A percentile compares a stretch with the other conserved stretches of the same genome.
These are phyloP conservation scores for Phlyctochytrium planicorne DNA, from an alignment of 192 early-diverging fungal genomes.

Conservation along the genomic window DNA sequence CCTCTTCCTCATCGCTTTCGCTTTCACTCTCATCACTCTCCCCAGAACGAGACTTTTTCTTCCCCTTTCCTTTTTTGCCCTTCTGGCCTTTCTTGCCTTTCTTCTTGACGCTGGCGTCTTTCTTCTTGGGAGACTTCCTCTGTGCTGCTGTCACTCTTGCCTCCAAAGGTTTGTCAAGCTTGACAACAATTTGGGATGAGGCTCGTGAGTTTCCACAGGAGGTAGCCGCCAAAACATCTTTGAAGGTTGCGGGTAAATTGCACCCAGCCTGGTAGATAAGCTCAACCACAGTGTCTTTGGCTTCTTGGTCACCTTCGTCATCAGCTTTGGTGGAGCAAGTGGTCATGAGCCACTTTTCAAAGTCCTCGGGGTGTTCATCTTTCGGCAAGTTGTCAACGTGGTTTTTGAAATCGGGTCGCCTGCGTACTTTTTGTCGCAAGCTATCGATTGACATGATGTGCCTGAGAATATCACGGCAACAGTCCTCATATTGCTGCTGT, in stretches of 20 bases:
- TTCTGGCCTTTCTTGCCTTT: not conserved
- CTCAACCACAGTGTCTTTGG: slow-evolving; percentile 27
- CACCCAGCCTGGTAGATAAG: slow-evolving; percentile 24
- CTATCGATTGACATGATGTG: slow-evolving; percentile 20
- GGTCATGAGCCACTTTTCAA: slow-evolving; percentile 33
- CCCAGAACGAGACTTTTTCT: not conserved
- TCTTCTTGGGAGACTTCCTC: slow-evolving; percentile 1
- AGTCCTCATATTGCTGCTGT: slow-evolving; percentile 32
- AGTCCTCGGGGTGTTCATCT: slow-evolving; percentile 18
- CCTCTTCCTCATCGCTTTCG: slow-evolving; percentile 3
- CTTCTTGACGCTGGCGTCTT: not conserved
- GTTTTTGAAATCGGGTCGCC: slow-evolving; percentile 23
- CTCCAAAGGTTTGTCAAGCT: not conserved
- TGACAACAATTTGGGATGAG: not conserved
- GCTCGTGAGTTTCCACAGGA: too few species aligned
- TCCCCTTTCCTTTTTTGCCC: not conserved
- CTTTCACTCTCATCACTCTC: not conserved
- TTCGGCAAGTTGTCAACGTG: slow-evolving; percentile 9
- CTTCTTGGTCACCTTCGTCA: slow-evolving; percentile 35
- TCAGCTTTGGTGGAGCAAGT: slow-evolving; percentile 19
- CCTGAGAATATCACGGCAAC: slow-evolving; percentile 18
- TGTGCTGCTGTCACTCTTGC: not conserved
- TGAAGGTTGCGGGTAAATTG: not conserved
- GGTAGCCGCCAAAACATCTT: not conserved
- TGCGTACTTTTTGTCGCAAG: slow-evolving; percentile 6